Evolutionary conservation across 164 flowering plant genomes (phyloP).

Genomic region (Sedum album): DNA sequence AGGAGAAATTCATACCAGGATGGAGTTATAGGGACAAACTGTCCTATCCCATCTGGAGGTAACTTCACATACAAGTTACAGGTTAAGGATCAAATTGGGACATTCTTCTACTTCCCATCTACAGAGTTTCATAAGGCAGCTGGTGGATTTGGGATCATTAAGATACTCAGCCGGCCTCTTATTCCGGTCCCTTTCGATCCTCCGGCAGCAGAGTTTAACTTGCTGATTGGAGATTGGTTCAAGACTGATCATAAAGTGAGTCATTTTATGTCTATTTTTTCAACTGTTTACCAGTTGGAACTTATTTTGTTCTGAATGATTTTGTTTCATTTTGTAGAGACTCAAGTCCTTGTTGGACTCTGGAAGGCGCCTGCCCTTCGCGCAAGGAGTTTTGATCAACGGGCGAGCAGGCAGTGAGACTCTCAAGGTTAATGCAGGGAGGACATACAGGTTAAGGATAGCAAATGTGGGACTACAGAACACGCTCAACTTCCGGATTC

Average conservation of each 20-base stretch:
- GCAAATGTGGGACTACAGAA: slow-evolving; percentile 82
- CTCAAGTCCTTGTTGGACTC: slow-evolving; percentile 44
- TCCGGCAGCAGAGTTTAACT: slow-evolving; percentile 64
- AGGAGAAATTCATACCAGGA: slow-evolving; percentile 96
- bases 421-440: slow-evolving; percentile 72
- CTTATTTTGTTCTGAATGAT: background rate
- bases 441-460: slow-evolving; percentile 82
- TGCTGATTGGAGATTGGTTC: slow-evolving; percentile 90
- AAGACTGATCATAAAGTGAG: slow-evolving; percentile 62
- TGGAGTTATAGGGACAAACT: slow-evolving; percentile 79
- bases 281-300: background rate
- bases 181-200: slow-evolving; percentile 90
- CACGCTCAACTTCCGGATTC: slow-evolving; percentile 87
- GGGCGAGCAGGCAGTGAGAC: slow-evolving; percentile 79
- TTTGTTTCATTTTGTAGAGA: slow-evolving; percentile 23
- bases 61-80: slow-evolving; percentile 86
- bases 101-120: slow-evolving; percentile 84
- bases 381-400: slow-evolving; percentile 89
- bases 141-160: slow-evolving; percentile 77
- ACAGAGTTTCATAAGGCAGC: slow-evolving; percentile 81
- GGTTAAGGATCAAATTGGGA: slow-evolving; percentile 91
- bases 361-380: slow-evolving; percentile 63
- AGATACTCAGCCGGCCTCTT: slow-evolving; percentile 64
- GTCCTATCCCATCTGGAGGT: slow-evolving; percentile 80
- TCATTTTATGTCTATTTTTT: background rate